Evolutionary conservation across 352 stramenopile genomes (phyloP).

Genomic region (Globisporangium mamillatum): DNA sequence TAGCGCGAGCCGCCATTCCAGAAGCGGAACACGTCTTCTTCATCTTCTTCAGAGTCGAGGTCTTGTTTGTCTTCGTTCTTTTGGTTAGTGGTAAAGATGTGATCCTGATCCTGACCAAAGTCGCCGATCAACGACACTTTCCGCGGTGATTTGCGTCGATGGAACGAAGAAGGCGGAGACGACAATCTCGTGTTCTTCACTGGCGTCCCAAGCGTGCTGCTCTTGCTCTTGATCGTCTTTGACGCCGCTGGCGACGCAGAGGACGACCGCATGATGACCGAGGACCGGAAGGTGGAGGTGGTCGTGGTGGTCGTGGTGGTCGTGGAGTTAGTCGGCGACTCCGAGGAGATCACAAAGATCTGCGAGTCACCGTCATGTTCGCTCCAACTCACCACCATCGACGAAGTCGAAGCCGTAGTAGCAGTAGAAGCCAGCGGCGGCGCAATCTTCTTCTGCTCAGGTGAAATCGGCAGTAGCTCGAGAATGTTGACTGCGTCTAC

Average conservation of each 20-base stretch:
- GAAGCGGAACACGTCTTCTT: conserved; percentile 4
- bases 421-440: neutral
- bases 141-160: conserved; percentile 14
- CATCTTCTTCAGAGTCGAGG: neutral
- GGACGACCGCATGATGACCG: neutral
- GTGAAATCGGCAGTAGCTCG: neutral
- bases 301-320: neutral
- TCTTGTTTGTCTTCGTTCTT: neutral
- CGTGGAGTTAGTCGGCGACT: neutral
- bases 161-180: neutral
- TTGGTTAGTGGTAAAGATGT: neutral
- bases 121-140: neutral
- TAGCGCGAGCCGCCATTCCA: conserved; percentile 32
- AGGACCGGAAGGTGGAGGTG: neutral
- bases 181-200: neutral
- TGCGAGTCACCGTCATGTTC: conserved; percentile 1
- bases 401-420: neutral
- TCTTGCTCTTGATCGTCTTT: neutral
- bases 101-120: neutral
- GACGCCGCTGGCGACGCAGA: neutral
- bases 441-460: neutral
- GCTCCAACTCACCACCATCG: neutral
- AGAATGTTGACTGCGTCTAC: neutral
- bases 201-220: neutral
- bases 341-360: conserved; percentile 6